These are phyloP conservation scores for Eragrostis curvula DNA, from an alignment of 176 grass and related monocot genomes.

Conservation along the genomic window DNA sequence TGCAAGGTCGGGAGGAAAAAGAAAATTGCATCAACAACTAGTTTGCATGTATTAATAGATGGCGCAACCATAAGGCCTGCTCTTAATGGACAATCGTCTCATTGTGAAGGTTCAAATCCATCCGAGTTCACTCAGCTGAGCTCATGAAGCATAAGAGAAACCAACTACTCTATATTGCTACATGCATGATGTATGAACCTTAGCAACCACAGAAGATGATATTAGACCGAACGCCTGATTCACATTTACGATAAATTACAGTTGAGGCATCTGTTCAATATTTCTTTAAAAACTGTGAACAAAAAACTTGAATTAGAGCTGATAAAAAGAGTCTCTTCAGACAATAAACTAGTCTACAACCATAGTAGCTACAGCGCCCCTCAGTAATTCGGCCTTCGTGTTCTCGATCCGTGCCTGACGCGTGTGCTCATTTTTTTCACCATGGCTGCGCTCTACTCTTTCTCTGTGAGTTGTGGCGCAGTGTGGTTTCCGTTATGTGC, in stretches of 20 bases:
- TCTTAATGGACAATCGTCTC: not conserved
- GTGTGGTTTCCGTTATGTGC: no score
- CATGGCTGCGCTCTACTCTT: no score
- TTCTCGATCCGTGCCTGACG: no score
- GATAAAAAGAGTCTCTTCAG: not conserved
- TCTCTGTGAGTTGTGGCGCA: no score
- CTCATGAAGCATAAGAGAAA: not conserved
- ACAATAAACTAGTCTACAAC: no score
- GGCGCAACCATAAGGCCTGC: no score
- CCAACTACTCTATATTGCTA: not conserved
- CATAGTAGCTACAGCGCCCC: no score
- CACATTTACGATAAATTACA: constrained; percentile 31
- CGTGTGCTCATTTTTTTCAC: no score
- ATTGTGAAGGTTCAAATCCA: not conserved
- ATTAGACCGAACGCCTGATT: not conserved
- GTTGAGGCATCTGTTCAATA: constrained; percentile 93
- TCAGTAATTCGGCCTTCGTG: no score
- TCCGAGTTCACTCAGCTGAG: not conserved
- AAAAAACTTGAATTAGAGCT: constrained; percentile 25
- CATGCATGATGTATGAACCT: not conserved
- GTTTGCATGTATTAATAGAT: not conserved
- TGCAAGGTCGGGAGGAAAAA: no score
- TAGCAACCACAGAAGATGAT: not conserved
- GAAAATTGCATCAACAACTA: not conserved
- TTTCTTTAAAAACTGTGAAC: constrained; percentile 87